These are phyloP conservation scores for Peniophora sp. DNA, from an alignment of 1,284 basidiomycete species.

Conservation along the genomic window DNA sequence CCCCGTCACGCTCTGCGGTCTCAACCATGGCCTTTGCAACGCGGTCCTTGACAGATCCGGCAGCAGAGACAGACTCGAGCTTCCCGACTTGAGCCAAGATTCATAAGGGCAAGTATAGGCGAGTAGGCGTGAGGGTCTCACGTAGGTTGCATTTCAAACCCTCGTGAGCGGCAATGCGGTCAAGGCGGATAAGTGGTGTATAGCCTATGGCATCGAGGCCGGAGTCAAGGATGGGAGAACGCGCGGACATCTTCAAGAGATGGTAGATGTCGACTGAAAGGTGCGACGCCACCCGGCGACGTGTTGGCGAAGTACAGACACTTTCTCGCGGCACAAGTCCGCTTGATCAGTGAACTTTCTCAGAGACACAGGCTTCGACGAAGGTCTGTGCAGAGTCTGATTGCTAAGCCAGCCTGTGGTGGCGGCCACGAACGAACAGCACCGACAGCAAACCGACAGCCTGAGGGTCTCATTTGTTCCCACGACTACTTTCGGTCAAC, in stretches of 20 bases:
- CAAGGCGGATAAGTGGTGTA: constrained; percentile 85
- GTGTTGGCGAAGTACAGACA: too few species aligned
- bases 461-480: too few species aligned
- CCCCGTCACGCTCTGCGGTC: constrained; percentile 81
- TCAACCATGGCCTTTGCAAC: constrained; percentile 97
- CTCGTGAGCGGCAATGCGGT: constrained; percentile 69
- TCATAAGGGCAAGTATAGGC: not conserved
- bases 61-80: constrained; percentile 84
- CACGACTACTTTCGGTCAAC: too few species aligned
- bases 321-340: too few species aligned
- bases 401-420: too few species aligned
- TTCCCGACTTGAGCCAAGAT: constrained; percentile 62
- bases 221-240: constrained; percentile 50
- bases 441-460: too few species aligned
- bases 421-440: too few species aligned
- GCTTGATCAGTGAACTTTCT: too few species aligned
- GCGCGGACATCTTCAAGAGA: not conserved
- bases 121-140: constrained; percentile 33
- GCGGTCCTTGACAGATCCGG: constrained; percentile 92
- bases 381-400: too few species aligned
- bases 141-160: constrained; percentile 87
- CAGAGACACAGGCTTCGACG: too few species aligned
- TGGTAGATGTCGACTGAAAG: too few species aligned
- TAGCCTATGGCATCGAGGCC: constrained; percentile 84
- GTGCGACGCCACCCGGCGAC: too few species aligned